phyloP scores from a whole-genome alignment of 345 rosid species.

The Euphorbia pulcherrima region DNA sequence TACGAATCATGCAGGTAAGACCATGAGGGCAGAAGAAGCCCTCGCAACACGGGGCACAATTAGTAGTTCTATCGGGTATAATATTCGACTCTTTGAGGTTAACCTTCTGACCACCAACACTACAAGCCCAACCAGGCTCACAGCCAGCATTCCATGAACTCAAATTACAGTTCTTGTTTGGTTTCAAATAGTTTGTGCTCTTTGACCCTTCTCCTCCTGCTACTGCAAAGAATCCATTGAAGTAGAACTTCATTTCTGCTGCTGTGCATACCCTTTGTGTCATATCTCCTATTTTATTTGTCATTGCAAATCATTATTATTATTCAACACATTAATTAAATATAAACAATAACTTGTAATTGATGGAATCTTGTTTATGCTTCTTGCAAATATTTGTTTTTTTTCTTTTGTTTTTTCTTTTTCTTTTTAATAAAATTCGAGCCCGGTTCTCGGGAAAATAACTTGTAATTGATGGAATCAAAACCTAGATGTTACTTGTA shows the following conservation, averaged over 20 bases:
- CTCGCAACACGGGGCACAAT: conserved; percentile 68
- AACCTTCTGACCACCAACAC: conserved; percentile 40
- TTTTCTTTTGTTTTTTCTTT: too few relatives aligned
- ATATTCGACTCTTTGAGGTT: conserved; percentile 42
- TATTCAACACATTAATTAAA: background rate
- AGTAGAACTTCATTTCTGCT: conserved; percentile 81
- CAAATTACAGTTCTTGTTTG: conserved; percentile 88
- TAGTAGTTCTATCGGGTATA: conserved; percentile 49
- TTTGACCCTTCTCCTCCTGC: conserved; percentile 20
- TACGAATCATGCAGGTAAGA: conserved; percentile 96
- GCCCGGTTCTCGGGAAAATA: too few relatives aligned
- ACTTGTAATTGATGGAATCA: too few relatives aligned
- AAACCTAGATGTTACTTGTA: too few relatives aligned
- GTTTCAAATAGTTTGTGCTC: conserved; percentile 52
- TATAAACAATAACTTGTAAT: too few relatives aligned
- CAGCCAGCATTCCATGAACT: conserved; percentile 90
- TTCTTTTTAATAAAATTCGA: too few relatives aligned
- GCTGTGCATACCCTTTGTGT: conserved; percentile 70
- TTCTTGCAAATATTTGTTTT: too few relatives aligned
- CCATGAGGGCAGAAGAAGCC: conserved; percentile 99
- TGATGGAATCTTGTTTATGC: too few relatives aligned
- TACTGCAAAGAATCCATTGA: conserved; percentile 43
- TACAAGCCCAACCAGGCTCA: conserved; percentile 98
- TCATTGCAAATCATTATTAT: background rate
- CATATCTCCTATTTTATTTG: conserved; percentile 68